Percentiles rank a stretch among this genome's conserved stretches.
phyloP scores from a whole-genome alignment of 139 green algal species.

The Auxenochlorella pyrenoidosa region DNA sequence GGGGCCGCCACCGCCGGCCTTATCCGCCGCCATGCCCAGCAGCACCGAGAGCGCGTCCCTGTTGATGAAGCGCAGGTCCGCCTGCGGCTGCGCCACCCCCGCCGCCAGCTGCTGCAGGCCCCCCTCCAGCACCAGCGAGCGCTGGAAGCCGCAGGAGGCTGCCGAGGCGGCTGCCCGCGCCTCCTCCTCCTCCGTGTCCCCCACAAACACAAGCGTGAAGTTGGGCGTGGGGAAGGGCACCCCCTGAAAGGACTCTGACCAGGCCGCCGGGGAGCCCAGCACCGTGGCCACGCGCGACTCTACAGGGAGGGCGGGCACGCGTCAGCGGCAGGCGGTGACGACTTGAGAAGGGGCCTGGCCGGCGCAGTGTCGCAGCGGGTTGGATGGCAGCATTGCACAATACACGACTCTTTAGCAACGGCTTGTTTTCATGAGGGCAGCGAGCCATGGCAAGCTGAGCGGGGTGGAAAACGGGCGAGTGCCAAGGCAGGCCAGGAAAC shows the following conservation, averaged over 20 bases:
- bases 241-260: slow-evolving; percentile 39
- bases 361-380: too few species aligned
- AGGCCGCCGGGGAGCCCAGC: slow-evolving; percentile 17
- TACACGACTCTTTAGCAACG: too few species aligned
- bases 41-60: slow-evolving; percentile 54
- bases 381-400: too few species aligned
- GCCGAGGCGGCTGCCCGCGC: slow-evolving; percentile 40
- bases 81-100: slow-evolving; percentile 29
- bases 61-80: slow-evolving; percentile 51
- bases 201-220: slow-evolving; percentile 58
- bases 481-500: background rate
- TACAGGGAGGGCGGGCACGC: background rate
- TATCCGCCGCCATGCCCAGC: slow-evolving; percentile 1
- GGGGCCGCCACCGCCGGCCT: background rate
- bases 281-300: slow-evolving; percentile 22
- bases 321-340: background rate
- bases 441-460: too few species aligned
- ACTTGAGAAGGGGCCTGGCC: too few species aligned
- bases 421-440: too few species aligned
- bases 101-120: slow-evolving; percentile 23
- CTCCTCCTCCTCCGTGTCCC: slow-evolving; percentile 28
- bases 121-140: slow-evolving; percentile 45
- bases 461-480: too few species aligned
- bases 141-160: slow-evolving; percentile 40
- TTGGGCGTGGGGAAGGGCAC: slow-evolving; percentile 32